Percentiles rank a stretch among this genome's conserved stretches.
These are phyloP conservation scores for Aspergillus indologenus DNA, from an alignment of 495 filamentous ascomycete genomes.

Conservation along the genomic window DNA sequence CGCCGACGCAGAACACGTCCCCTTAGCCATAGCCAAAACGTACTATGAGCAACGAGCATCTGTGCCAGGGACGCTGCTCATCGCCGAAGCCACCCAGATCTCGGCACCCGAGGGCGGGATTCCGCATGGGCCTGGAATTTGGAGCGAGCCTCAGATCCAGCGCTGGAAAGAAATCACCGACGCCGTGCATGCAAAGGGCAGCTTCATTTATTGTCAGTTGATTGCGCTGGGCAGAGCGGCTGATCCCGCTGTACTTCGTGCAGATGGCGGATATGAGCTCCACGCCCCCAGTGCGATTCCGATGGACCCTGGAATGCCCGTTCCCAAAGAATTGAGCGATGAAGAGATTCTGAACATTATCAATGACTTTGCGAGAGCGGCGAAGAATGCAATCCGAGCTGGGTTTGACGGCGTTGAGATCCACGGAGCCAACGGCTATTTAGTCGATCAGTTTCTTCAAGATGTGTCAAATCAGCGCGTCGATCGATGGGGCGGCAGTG, in stretches of 20 bases:
- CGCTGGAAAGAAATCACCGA: slow-evolving; percentile 49
- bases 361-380: slow-evolving; percentile 54
- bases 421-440: slow-evolving; percentile 71
- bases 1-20: slow-evolving; percentile 28
- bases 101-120: slow-evolving; percentile 44
- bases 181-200: slow-evolving; percentile 53
- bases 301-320: slow-evolving; percentile 6
- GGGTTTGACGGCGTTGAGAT: slow-evolving; percentile 80
- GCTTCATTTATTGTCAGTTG: slow-evolving; percentile 50
- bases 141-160: slow-evolving; percentile 38
- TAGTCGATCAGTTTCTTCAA: slow-evolving; percentile 72
- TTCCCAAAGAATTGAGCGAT: slow-evolving; percentile 49
- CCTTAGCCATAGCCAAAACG: slow-evolving; percentile 31
- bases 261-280: slow-evolving; percentile 17
- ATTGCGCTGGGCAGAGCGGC: slow-evolving; percentile 60
- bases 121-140: slow-evolving; percentile 48
- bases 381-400: slow-evolving; percentile 59
- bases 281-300: slow-evolving; percentile 42
- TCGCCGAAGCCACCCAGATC: slow-evolving; percentile 63
- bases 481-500: slow-evolving; percentile 63
- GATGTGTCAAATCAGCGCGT: slow-evolving; percentile 57
- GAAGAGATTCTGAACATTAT: slow-evolving; percentile 58
- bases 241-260: slow-evolving; percentile 30
- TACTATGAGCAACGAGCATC: slow-evolving; percentile 54
- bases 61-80: slow-evolving; percentile 48